Base-by-base conservation (phyloP, 2,329 filamentous ascomycete genomes). In the Coleophoma cylindrospora region DNA sequence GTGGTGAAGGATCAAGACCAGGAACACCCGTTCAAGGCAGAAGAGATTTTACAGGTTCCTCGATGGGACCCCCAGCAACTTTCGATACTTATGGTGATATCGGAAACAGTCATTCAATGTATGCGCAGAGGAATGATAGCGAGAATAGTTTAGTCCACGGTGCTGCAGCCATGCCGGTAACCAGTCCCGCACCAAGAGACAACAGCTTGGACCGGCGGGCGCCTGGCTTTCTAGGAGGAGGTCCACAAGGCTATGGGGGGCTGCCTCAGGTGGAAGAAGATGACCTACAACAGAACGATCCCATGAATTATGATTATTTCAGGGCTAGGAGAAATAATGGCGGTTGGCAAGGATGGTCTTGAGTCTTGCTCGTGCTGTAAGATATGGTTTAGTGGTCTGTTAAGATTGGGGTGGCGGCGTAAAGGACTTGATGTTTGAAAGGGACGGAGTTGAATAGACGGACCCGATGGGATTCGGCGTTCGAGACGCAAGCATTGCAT, bases 191-290 rank as follows among this genome's bases (percentile, higher is more conserved):
- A 57, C 32, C 57, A 43, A 62, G 66, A 51, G 65, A 67, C 11
- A 62, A 61, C 27, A 70, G 68, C 45, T 58, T 61, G 27, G 68
- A 65, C 41, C 67, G 72, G 2, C 72, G 74, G 3, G 70, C 74
- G 1, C 73, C 73, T 4, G 76, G 78, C 11, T 77, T 79, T 53
- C 63, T 82, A 15, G 80, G 79, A 15, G 79, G 79, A 48, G 80
- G 80, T 2, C 77, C 79, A 1, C 69, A 73, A 46, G 81, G 81
- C 0, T 85, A 85, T 61, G 81, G 79, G 13, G 75, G 75, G 22
- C 63, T 85, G 48, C 75, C 80, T 0, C 80, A 84, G 60, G 65
- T 68, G 38, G 79, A 82, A 49, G 65, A 71, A 43, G 62, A 68
- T 19, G 61, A 61, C 12, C 7, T 7, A 17, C 36, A 38, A 13